phyloP scores from a whole-genome alignment of 164 flowering plant species.

The Houttuynia cordata region DNA sequence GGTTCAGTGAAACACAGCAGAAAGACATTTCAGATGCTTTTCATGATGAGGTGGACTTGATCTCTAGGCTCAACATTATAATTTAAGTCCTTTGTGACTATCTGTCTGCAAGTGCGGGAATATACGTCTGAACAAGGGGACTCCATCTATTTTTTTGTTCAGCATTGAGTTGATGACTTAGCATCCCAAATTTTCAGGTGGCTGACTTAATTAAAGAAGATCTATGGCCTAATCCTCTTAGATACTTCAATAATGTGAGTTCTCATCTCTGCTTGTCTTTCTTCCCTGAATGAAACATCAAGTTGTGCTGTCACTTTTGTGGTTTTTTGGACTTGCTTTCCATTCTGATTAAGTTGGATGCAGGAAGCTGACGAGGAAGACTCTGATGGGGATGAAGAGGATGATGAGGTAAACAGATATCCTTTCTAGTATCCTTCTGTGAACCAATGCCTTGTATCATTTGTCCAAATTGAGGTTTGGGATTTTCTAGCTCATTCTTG shows the following conservation, averaged over 20 bases:
- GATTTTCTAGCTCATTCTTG: background rate
- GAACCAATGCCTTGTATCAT: no score
- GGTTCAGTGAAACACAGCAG: conserved; percentile 35
- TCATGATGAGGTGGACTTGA: conserved; percentile 33
- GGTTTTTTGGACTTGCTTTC: no score
- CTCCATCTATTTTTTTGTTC: background rate
- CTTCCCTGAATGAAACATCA: background rate
- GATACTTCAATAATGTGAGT: conserved; percentile 37
- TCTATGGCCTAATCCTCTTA: conserved; percentile 48
- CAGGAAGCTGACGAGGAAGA: conserved; percentile 45
- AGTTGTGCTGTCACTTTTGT: background rate
- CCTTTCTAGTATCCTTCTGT: no score
- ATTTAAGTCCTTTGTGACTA: no score
- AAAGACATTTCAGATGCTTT: conserved; percentile 24
- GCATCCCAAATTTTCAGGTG: conserved; percentile 19
- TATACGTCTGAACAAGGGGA: no score
- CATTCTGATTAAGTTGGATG: background rate
- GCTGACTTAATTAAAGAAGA: conserved; percentile 50
- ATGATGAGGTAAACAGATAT: conserved; percentile 13
- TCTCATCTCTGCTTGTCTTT: background rate
- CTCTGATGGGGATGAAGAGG: conserved; percentile 22
- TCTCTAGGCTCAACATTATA: background rate
- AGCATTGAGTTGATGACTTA: background rate
- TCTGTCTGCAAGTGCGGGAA: no score
- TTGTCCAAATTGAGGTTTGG: background rate